Evolutionary conservation across 2,329 filamentous ascomycete species (phyloP).

Genomic region (Phialophora macrospora): DNA sequence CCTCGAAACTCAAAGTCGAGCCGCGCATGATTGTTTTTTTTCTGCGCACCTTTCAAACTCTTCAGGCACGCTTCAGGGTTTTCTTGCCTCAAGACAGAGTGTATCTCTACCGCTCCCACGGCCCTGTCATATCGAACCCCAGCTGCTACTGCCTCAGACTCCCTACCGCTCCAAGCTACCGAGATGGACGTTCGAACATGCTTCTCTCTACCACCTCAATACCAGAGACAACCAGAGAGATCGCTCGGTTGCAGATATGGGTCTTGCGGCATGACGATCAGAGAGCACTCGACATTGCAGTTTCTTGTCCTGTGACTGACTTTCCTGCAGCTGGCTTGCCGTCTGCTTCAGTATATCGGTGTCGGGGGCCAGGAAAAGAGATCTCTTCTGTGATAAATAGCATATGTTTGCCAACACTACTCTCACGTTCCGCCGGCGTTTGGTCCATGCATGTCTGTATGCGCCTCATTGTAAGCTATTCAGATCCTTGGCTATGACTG

Average conservation of each 20-base stretch:
- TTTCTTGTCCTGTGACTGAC: slow-evolving; percentile 3
- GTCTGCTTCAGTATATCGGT: slow-evolving; percentile 1
- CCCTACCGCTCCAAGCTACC: background rate
- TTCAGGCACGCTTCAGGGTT: background rate
- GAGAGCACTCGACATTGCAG: background rate
- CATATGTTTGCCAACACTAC: background rate
- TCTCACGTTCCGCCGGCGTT: background rate
- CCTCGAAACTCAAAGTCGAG: background rate
- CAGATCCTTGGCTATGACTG: background rate
- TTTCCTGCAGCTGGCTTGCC: slow-evolving; percentile 12
- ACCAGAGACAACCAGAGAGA: background rate
- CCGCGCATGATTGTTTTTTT: background rate
- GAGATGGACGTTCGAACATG: background rate
- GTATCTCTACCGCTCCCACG: background rate
- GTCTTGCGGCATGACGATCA: background rate
- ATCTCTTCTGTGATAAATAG: slow-evolving; percentile 1
- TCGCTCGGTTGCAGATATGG: background rate
- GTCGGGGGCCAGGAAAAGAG: background rate
- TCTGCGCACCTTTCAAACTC: background rate
- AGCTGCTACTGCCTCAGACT: background rate
- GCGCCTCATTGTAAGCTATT: background rate
- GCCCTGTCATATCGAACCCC: background rate
- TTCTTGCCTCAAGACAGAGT: background rate
- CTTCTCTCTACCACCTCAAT: background rate
- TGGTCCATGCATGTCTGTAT: background rate